Percentiles rank a stretch among this genome's conserved stretches.
These are phyloP conservation scores for Skeletonema costatum DNA, from an alignment of 108 stramenopile genomes.

Conservation along the genomic window DNA sequence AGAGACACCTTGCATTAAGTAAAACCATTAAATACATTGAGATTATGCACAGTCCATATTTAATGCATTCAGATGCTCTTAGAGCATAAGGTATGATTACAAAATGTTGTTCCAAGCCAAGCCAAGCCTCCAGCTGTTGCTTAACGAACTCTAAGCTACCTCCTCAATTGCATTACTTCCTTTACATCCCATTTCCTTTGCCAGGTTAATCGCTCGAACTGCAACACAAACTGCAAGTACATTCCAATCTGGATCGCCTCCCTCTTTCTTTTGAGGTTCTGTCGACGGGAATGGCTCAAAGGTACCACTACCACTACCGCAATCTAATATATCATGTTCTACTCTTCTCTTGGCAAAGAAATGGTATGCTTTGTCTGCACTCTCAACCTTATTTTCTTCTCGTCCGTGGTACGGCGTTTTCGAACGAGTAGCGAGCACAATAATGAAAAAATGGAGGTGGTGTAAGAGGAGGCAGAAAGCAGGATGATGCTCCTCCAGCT, in stretches of 20 bases:
- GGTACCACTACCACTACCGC: slow-evolving; percentile 1
- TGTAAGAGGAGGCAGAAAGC: slow-evolving; percentile 43
- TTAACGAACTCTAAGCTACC: not conserved
- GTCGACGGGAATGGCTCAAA: slow-evolving; percentile 39
- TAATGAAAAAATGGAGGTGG: slow-evolving; percentile 64
- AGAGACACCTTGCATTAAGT: too few relatives aligned
- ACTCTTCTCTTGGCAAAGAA: slow-evolving; percentile 59
- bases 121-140: not conserved
- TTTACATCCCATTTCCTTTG: slow-evolving; percentile 39
- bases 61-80: too few relatives aligned
- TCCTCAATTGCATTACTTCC: not conserved
- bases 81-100: too few relatives aligned
- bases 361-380: slow-evolving; percentile 18
- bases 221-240: slow-evolving; percentile 50
- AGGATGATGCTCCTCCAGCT: slow-evolving; percentile 32
- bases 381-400: not conserved
- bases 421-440: slow-evolving; percentile 51
- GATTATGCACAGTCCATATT: too few relatives aligned
- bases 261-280: slow-evolving; percentile 26
- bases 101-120: too few relatives aligned
- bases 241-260: slow-evolving; percentile 47
- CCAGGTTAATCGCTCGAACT: slow-evolving; percentile 44
- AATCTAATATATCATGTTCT: slow-evolving; percentile 49
- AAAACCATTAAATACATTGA: too few relatives aligned
- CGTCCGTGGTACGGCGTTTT: slow-evolving; percentile 8